Conservation (phyloP, 345 rosid genomes). For the Dipteronia dyeriana region DNA sequence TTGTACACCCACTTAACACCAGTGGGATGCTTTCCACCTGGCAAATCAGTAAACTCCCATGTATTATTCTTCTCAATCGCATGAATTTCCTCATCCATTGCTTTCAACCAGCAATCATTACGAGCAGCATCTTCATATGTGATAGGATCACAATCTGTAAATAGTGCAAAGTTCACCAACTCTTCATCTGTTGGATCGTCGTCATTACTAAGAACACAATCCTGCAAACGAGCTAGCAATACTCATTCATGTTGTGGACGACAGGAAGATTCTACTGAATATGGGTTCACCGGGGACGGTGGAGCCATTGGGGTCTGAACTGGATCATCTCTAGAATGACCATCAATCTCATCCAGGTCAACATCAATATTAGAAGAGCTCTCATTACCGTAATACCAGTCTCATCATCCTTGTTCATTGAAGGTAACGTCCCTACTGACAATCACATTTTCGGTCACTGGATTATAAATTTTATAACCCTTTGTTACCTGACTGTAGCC, state of each 20-base stretch:
- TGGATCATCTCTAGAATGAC: not conserved
- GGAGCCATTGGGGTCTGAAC: not conserved
- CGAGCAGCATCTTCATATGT: no score
- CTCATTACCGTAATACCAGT: not conserved
- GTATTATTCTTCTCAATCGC: not conserved
- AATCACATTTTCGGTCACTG: not conserved
- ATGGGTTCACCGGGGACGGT: not conserved
- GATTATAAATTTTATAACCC: no score
- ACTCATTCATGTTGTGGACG: not conserved
- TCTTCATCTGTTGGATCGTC: not conserved
- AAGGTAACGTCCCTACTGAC: not conserved
- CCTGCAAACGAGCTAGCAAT: not conserved
- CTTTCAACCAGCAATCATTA: no score
- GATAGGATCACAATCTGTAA: not conserved
- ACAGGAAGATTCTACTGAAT: not conserved
- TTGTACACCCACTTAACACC: not conserved
- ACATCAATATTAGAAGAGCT: not conserved
- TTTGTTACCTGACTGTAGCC: no score
- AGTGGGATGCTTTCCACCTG: not conserved
- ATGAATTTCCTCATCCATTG: no score
- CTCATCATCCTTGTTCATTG: not conserved
- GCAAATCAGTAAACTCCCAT: not conserved
- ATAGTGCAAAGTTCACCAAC: not conserved
- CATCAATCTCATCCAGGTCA: no score
- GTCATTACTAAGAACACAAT: not conserved